Conservation (phyloP, 495 filamentous ascomycete genomes). For the Aspergillus indologenus region DNA sequence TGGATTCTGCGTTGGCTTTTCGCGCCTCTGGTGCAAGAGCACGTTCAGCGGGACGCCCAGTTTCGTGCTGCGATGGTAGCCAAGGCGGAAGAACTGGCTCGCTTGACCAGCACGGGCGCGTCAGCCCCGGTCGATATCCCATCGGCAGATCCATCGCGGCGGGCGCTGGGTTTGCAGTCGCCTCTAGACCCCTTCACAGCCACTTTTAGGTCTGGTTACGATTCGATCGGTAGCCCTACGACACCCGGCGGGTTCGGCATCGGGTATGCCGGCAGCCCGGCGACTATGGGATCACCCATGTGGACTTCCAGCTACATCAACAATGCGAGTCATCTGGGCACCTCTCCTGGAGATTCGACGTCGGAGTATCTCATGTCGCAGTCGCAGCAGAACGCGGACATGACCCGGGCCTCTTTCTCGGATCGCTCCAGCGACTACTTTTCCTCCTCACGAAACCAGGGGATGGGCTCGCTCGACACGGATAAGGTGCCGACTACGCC, state of each 20-base stretch:
- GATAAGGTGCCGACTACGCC: conserved; percentile 38
- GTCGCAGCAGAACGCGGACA: conserved; percentile 39
- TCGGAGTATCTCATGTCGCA: conserved; percentile 24
- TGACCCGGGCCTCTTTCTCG: conserved; percentile 43
- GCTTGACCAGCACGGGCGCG: conserved; percentile 51
- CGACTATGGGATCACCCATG: conserved; percentile 22
- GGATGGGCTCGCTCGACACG: conserved; percentile 21
- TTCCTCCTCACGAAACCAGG: conserved; percentile 38
- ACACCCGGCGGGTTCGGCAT: conserved; percentile 80
- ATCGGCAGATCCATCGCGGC: conserved; percentile 35
- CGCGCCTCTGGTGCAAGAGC: conserved; percentile 81
- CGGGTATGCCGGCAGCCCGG: conserved; percentile 69
- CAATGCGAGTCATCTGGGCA: conserved; percentile 31
- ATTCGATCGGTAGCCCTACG: conserved; percentile 49
- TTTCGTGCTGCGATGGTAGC: conserved; percentile 66
- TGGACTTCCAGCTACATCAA: conserved; percentile 20
- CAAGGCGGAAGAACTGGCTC: conserved; percentile 54
- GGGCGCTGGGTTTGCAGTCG: conserved; percentile 43
- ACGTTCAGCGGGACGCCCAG: conserved; percentile 73
- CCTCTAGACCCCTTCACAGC: conserved; percentile 43
- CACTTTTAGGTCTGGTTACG: conserved; percentile 66
- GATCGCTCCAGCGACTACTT: conserved; percentile 66
- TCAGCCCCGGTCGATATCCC: conserved; percentile 71
- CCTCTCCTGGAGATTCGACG: conserved; percentile 27
- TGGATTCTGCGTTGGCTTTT: conserved; percentile 96